phyloP scores from a whole-genome alignment of 805 yeast species.

The Kodamaea nitidulidarum region DNA sequence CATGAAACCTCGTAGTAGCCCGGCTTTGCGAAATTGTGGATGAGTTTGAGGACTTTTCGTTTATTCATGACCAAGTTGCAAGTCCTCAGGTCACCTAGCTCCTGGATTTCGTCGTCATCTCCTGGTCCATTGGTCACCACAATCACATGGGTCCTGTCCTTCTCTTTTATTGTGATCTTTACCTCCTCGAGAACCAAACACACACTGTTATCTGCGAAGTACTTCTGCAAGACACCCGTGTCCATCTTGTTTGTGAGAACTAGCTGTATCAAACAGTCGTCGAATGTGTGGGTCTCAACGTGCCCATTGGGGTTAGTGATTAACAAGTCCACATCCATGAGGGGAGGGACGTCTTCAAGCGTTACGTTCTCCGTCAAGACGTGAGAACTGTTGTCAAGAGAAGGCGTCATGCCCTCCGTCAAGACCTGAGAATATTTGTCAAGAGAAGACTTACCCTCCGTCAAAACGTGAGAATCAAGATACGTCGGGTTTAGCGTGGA shows the following conservation, averaged over 20 bases:
- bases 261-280: conserved; percentile 9
- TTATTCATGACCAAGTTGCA: neutral
- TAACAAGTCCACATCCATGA: neutral
- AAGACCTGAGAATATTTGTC: no score
- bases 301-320: conserved; percentile 2
- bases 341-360: no score
- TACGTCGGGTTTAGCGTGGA: conserved; percentile 8
- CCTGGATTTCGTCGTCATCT: neutral
- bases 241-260: neutral
- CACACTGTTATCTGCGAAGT: neutral
- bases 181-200: neutral
- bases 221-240: neutral
- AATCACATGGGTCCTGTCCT: neutral
- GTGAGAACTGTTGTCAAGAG: no score
- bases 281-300: conserved; percentile 7
- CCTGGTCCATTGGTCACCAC: neutral
- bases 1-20: conserved; percentile 2
- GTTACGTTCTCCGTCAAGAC: neutral
- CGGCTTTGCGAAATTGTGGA: conserved; percentile 3
- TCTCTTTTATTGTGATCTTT: neutral
- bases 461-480: conserved; percentile 4
- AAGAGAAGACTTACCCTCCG: no score
- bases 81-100: neutral
- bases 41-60: conserved; percentile 2
- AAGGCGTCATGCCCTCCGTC: no score